These are phyloP conservation scores for Aspergillus intermedius DNA, from an alignment of 2,329 filamentous ascomycete genomes.

Conservation along the genomic window DNA sequence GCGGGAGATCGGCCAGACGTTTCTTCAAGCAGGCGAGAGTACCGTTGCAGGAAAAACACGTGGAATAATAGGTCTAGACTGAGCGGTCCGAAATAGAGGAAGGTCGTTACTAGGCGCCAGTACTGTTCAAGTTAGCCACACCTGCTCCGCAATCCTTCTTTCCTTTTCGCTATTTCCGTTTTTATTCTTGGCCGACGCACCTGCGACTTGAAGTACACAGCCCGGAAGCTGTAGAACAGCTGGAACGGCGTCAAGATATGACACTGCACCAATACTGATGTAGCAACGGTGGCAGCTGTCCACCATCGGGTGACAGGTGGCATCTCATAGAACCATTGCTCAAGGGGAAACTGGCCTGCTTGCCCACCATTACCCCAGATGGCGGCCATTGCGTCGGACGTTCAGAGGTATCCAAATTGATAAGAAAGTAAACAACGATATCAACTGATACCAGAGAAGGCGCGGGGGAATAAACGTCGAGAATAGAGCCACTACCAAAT, in stretches of 20 bases:
- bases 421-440: background rate
- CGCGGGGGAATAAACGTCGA: background rate
- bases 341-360: conserved; percentile 65
- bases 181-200: conserved; percentile 47
- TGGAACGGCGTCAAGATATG: conserved; percentile 88
- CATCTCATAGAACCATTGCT: conserved; percentile 99
- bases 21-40: conserved; percentile 90
- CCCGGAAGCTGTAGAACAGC: conserved; percentile 91
- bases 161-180: background rate
- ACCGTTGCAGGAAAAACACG: conserved; percentile 96
- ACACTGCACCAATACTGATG: conserved; percentile 85
- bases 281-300: conserved; percentile 86
- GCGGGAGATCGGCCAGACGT: conserved; percentile 86
- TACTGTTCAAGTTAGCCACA: conserved; percentile 53
- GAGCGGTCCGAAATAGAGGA: conserved; percentile 94
- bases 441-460: background rate
- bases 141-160: conserved; percentile 1
- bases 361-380: conserved; percentile 41
- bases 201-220: conserved; percentile 88
- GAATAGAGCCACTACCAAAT: background rate
- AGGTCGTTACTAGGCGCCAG: conserved; percentile 93
- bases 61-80: conserved; percentile 94
- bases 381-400: conserved; percentile 32
- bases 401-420: background rate
- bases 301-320: conserved; percentile 93